Conservation (phyloP, 1,284 basidiomycete genomes). For the Trametes versicolor region DNA sequence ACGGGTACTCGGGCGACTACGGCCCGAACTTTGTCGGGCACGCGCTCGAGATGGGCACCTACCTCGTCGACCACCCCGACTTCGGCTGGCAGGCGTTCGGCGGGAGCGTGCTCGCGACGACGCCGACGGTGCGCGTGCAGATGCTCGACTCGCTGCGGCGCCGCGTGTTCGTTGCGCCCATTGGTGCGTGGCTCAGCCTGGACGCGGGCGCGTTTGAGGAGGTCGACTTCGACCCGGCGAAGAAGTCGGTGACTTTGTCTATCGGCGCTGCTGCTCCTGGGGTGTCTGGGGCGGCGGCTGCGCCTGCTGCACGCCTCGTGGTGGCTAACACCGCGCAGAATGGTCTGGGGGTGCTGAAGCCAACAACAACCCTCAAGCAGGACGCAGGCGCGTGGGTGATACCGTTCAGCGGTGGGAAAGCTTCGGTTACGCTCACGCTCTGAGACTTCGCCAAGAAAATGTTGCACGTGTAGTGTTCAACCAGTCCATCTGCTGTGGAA, state of each 20-base stretch:
- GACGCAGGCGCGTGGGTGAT: conserved; percentile 62
- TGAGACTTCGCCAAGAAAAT: conserved; percentile 12
- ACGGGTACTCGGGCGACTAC: conserved; percentile 69
- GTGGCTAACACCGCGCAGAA: conserved; percentile 54
- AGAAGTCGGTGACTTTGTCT: conserved; percentile 51
- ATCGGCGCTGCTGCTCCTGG: conserved; percentile 53
- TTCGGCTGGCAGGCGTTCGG: conserved; percentile 74
- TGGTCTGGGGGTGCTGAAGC: conserved; percentile 53
- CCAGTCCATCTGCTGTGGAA: too few relatives aligned
- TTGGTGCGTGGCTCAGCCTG: conserved; percentile 56
- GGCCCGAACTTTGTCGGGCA: conserved; percentile 69
- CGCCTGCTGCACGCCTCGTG: conserved; percentile 57
- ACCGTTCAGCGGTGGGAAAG: conserved; percentile 48
- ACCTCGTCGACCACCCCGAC: conserved; percentile 61
- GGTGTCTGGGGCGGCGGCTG: conserved; percentile 53
- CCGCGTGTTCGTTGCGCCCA: conserved; percentile 61
- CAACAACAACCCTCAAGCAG: conserved; percentile 47
- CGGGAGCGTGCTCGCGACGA: conserved; percentile 55
- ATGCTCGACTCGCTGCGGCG: conserved; percentile 59
- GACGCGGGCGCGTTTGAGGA: conserved; percentile 67
- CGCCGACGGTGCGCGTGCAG: conserved; percentile 54
- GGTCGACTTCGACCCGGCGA: conserved; percentile 52
- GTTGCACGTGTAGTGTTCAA: neutral
- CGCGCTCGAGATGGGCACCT: conserved; percentile 62
- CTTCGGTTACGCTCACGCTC: conserved; percentile 38